Evolutionary conservation across 495 filamentous ascomycete genomes (phyloP).

Genomic region (Penicillium ucsense): DNA sequence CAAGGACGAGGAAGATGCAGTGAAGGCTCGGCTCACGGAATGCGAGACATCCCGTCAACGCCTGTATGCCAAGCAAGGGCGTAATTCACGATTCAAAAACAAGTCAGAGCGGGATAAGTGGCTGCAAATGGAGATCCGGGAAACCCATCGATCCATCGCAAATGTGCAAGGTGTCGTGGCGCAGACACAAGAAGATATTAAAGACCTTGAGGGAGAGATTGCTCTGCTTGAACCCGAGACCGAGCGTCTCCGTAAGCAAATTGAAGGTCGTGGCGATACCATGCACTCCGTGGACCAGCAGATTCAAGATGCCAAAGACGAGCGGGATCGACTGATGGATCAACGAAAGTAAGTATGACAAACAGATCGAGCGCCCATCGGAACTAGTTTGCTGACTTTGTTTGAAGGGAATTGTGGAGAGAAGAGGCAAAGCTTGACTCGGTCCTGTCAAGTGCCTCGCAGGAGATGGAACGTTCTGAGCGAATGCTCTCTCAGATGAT

Average conservation of each 20-base stretch:
- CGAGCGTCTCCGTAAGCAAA: constrained; percentile 54
- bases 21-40: constrained; percentile 60
- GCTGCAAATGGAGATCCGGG: constrained; percentile 70
- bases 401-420: constrained; percentile 59
- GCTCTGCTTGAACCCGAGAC: constrained; percentile 62
- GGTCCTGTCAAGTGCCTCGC: constrained; percentile 59
- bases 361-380: neutral
- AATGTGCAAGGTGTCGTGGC: constrained; percentile 73
- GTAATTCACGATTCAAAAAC: constrained; percentile 78
- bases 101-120: constrained; percentile 82
- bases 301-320: constrained; percentile 70
- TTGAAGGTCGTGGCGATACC: constrained; percentile 69
- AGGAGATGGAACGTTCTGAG: constrained; percentile 68
- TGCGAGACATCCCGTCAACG: constrained; percentile 69
- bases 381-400: constrained; percentile 6
- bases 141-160: constrained; percentile 63
- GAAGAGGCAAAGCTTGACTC: constrained; percentile 82
- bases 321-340: constrained; percentile 68
- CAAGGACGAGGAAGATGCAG: constrained; percentile 59
- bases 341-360: constrained; percentile 58
- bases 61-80: constrained; percentile 87
- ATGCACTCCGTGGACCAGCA: constrained; percentile 61
- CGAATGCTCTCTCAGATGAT: constrained; percentile 70
- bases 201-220: constrained; percentile 60
- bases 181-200: constrained; percentile 80